phyloP scores from a whole-genome alignment of 2,329 filamentous ascomycete species.

The Fusarium armeniacum region DNA sequence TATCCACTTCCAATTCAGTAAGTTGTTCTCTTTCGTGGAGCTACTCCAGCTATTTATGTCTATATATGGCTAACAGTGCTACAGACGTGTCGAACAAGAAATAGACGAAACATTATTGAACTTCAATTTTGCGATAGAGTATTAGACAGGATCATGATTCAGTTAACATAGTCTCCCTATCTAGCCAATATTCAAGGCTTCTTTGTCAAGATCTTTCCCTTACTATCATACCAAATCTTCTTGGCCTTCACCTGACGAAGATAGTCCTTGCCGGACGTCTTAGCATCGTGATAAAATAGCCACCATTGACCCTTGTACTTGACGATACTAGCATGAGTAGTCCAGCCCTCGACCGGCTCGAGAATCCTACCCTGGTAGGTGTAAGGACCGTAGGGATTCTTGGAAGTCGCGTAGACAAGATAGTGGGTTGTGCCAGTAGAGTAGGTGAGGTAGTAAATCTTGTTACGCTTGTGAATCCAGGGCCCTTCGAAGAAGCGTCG shows the following conservation, averaged over 20 bases:
- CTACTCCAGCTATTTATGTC: rapidly evolving
- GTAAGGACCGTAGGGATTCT: conserved; percentile 22
- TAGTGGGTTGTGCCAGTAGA: conserved; percentile 22
- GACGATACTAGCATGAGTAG: conserved; percentile 29
- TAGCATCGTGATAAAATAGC: conserved; percentile 27
- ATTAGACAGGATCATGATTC: neutral
- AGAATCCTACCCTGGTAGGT: conserved; percentile 25
- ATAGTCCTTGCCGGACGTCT: conserved; percentile 18
- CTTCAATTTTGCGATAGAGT: neutral
- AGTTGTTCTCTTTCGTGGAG: conserved; percentile 31
- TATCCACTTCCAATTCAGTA: conserved; percentile 62
- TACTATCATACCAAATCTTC: conserved; percentile 31
- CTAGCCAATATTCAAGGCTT: neutral
- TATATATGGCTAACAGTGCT: neutral
- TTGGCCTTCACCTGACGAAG: conserved; percentile 27
- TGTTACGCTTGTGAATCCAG: conserved; percentile 22
- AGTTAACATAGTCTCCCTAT: conserved; percentile 48
- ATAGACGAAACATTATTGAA: neutral
- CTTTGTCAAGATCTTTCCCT: conserved; percentile 25
- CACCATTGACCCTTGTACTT: conserved; percentile 27
- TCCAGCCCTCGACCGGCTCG: conserved; percentile 24
- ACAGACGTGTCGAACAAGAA: conserved; percentile 13
- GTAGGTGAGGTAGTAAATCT: conserved; percentile 28
- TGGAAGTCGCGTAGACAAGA: conserved; percentile 23
- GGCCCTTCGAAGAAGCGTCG: conserved; percentile 23